Evolutionary conservation across 2,329 filamentous ascomycete species (phyloP).

Genomic region (Grosmannia clavigera): DNA sequence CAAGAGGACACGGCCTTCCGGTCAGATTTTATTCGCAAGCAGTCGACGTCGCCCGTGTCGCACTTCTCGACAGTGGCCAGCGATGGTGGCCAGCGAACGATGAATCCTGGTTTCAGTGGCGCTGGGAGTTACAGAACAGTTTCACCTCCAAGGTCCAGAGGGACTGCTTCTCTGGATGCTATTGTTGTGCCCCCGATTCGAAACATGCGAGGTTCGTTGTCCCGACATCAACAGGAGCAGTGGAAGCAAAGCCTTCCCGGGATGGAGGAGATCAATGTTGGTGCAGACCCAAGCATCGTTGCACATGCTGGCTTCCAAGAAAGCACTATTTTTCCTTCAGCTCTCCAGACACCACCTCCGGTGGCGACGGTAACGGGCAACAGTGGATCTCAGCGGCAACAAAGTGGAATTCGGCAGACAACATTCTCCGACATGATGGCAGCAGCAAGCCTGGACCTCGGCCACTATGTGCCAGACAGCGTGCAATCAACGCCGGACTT

Average conservation of each 20-base stretch:
- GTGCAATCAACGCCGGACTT: conserved; percentile 6
- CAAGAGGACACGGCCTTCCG: conserved; percentile 27
- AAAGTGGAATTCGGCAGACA: conserved; percentile 21
- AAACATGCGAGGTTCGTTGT: conserved; percentile 22
- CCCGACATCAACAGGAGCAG: conserved; percentile 7
- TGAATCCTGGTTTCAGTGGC: too few species aligned
- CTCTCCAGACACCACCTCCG: not conserved
- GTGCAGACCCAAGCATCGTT: conserved; percentile 34
- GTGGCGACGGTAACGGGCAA: not conserved
- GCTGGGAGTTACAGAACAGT: not conserved
- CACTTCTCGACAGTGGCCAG: not conserved
- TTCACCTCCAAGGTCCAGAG: not conserved
- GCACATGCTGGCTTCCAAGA: conserved; percentile 8
- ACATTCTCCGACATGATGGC: conserved; percentile 44
- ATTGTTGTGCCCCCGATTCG: conserved; percentile 22
- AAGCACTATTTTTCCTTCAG: not conserved
- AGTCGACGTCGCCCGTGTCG: conserved; percentile 9
- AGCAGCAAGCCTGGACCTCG: conserved; percentile 29
- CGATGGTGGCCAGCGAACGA: not conserved
- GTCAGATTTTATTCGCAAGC: conserved; percentile 40
- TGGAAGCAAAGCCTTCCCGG: conserved; percentile 10
- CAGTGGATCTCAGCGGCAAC: not conserved
- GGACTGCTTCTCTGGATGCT: conserved; percentile 4
- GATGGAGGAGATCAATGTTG: conserved; percentile 39
- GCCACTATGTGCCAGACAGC: conserved; percentile 27